Evolutionary conservation across 2,329 filamentous ascomycete species (phyloP), one percentile per base, ranked within the genome.

Genomic region (Claviceps capensis): DNA sequence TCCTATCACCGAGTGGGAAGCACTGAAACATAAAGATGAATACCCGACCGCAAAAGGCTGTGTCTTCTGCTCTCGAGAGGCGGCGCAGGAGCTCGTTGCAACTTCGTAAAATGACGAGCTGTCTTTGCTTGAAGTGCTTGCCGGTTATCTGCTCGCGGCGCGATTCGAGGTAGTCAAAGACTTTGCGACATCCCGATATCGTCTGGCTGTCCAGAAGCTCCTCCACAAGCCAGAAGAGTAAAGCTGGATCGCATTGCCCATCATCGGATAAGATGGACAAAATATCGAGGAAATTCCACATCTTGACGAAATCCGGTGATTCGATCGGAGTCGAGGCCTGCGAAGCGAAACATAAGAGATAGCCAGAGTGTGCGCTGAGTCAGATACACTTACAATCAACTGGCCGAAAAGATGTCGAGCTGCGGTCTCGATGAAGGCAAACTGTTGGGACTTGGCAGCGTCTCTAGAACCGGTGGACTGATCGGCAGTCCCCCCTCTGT

Each of bases 21-120:
- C 89, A 95, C 66, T 98, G 93, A 67, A 97, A 98, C 64, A 98
- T 81, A 67, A 96, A 99, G 57, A 98, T 96, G 67, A 97, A 97
- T 26, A 99, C 93, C 41, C 93, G 81, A 16, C 93, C 93, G 63
- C 93, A 98, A 65, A 99, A 98, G 0, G 94, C 89, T 0, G 93
- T 94, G 67, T 98, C 93, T 65, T 97, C 90, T 4, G 93, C 91
- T 52, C 93, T 81, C n/a, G 93, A 97, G 2, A 98, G 76, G 46
- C 93, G 80, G 38, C 91, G 83, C n/a, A 98, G 74, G 16, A 98
- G 75, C 69, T 97, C 93, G 66, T 97, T 98, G 69, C 93, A 98
- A 54, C 86, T 86, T 61, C 93, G 79, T n/a, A 98, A 72, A 58
- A 97, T 93, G 53, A 95, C 82, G 43, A 97, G 72, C 54, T 88